Evolutionary conservation across 768 basidiomycete species (phyloP).

Genomic region (Melanogaster broomeanus): DNA sequence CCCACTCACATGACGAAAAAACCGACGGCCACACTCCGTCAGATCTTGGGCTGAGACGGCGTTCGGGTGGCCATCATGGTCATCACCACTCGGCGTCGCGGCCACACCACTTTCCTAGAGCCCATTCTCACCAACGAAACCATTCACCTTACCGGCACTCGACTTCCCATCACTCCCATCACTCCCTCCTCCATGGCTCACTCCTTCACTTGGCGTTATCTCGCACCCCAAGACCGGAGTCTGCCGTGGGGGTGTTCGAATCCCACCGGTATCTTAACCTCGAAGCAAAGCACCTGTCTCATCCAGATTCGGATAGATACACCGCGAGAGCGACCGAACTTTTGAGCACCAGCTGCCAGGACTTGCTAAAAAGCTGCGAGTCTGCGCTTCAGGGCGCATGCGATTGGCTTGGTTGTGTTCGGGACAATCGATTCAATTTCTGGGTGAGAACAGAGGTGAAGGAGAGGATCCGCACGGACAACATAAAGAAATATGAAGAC

Average conservation of each 20-base stretch:
- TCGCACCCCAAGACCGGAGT: slow-evolving; percentile 40
- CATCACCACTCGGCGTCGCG: slow-evolving; percentile 4
- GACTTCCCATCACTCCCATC: slow-evolving; percentile 26
- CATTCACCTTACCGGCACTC: slow-evolving; percentile 13
- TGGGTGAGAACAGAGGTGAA: slow-evolving; percentile 35
- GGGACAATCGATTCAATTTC: slow-evolving; percentile 38
- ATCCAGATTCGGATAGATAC: slow-evolving; percentile 47
- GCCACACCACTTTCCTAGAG: slow-evolving; percentile 1
- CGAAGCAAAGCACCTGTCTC: slow-evolving; percentile 53
- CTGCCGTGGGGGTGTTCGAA: slow-evolving; percentile 74
- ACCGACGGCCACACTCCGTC: not conserved
- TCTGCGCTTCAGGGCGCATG: slow-evolving; percentile 42
- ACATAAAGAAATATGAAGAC: slow-evolving; percentile 38
- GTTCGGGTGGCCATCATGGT: not conserved
- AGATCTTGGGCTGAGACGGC: not conserved
- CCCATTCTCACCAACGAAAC: slow-evolving; percentile 7
- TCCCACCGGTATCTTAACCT: slow-evolving; percentile 69
- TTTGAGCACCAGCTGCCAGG: slow-evolving; percentile 53
- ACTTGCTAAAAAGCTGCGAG: slow-evolving; percentile 48
- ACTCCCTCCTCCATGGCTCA: slow-evolving; percentile 38
- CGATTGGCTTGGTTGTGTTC: slow-evolving; percentile 51
- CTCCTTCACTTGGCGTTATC: slow-evolving; percentile 40
- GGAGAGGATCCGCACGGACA: slow-evolving; percentile 32
- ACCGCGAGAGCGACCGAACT: slow-evolving; percentile 45
- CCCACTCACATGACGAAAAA: not conserved